Conservation (phyloP, 495 filamentous ascomycete genomes). For the Xylaria grammica region DNA sequence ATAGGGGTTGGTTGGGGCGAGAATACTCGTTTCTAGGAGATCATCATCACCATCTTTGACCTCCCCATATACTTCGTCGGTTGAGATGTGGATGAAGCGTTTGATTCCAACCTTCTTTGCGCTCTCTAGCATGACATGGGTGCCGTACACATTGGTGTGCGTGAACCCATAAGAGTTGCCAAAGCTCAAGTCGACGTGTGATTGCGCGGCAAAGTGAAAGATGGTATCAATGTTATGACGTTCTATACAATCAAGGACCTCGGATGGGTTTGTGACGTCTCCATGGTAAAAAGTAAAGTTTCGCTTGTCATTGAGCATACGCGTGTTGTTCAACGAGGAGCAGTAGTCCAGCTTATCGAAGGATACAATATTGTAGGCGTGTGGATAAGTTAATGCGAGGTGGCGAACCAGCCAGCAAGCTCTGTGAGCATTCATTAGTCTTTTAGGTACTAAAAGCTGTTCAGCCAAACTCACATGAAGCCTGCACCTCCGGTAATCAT, state of each 20-base stretch:
- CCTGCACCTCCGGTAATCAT: constrained; percentile 75
- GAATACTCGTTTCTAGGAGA: constrained; percentile 62
- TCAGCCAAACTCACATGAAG: constrained; percentile 63
- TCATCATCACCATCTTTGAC: constrained; percentile 66
- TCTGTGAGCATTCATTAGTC: constrained; percentile 31
- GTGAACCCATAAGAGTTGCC: constrained; percentile 75
- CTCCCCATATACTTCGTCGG: constrained; percentile 81
- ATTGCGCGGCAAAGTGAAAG: constrained; percentile 78
- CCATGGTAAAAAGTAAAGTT: constrained; percentile 80
- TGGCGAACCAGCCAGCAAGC: constrained; percentile 78
- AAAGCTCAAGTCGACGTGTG: constrained; percentile 75
- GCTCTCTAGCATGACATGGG: constrained; percentile 72
- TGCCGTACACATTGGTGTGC: constrained; percentile 73
- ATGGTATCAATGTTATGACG: constrained; percentile 72
- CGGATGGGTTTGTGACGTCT: constrained; percentile 66
- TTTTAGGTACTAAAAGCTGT: not conserved
- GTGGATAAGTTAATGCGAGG: constrained; percentile 66
- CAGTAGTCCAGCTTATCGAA: constrained; percentile 81
- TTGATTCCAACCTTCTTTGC: constrained; percentile 66
- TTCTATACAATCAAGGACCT: constrained; percentile 64
- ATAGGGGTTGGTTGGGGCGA: constrained; percentile 78
- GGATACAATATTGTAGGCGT: constrained; percentile 73
- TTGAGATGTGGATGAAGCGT: constrained; percentile 74
- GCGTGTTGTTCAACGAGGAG: constrained; percentile 72
- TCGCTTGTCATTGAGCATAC: constrained; percentile 59